Evolutionary conservation across 345 rosid genomes (phyloP), one percentile per base, ranked within the genome.

Genomic region (Aegle marmelos): DNA sequence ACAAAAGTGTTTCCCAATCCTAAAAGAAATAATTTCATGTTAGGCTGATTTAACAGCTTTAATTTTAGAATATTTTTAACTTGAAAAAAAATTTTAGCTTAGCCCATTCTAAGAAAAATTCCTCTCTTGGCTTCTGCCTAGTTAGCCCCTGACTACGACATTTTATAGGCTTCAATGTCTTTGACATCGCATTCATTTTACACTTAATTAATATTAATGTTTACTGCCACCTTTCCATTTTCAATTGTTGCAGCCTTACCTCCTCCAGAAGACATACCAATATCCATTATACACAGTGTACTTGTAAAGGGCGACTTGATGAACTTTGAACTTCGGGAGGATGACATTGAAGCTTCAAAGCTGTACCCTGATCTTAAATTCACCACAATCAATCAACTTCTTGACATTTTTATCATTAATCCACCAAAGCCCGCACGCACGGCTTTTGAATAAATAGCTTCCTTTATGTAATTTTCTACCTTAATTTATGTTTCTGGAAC

Each of bases 331-430:
- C n/a, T 82, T 33, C 80, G 45, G 5, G n/a, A 82, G 25, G 65
- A 85, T 4, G 81, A 72, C 21, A 14, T 78, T 16, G 86, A 85
- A 45, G 82, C 74, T 61, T 76, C 84, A 5, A 36, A n/a, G 30
- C 36, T 86, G n/a, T 82, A 82, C 71, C 81, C 87, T 19, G 85
- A 82, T 56, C 48, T 19, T 22, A 36, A 75, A 9, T 68, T 75
- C 72, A 78, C 70, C 7, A 24, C 76, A 7, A 31, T 78, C 0
- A 78, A 77, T 60, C 77, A 75, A 36, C 79, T 86, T 64, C 82
- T 86, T 48, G 87, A 86, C 72, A 21, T 79, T 41, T 79, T 86
- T 59, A 77, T 83, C 14, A 2, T 27, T 19, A 31, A 30, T 24
- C 83, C 81, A 8, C 83, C 81, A 9, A 36, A 50, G 7, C 81